A percentile compares a stretch with the other conserved stretches of the same genome.
phyloP scores from a whole-genome alignment of 345 rosid genomes.

The Salix koriyanagi region DNA sequence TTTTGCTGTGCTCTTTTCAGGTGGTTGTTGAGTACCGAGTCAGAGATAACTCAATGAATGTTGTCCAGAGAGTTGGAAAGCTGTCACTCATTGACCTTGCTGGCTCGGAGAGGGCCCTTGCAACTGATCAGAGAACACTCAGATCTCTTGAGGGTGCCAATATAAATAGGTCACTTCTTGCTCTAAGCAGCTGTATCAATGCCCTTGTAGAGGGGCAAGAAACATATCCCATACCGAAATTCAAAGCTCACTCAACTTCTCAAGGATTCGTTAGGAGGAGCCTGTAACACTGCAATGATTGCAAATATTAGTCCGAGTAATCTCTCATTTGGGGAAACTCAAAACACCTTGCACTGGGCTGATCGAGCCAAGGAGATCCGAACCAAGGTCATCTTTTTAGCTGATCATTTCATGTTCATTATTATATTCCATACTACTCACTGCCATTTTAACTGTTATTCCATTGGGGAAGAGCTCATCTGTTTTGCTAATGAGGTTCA shows the following conservation, averaged over 20 bases:
- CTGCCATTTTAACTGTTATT: background rate
- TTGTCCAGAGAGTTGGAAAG: constrained; percentile 63
- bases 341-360: constrained; percentile 96
- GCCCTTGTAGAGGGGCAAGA: constrained; percentile 95
- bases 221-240: constrained; percentile 86
- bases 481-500: no score
- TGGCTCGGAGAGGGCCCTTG: constrained; percentile 95
- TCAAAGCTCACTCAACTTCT: constrained; percentile 96
- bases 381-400: constrained; percentile 41
- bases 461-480: background rate
- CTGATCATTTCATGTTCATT: background rate
- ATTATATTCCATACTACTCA: background rate
- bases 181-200: constrained; percentile 88
- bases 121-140: constrained; percentile 87
- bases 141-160: constrained; percentile 94
- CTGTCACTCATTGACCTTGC: constrained; percentile 94
- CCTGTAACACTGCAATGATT: constrained; percentile 90
- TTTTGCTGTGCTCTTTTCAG: constrained; percentile 27
- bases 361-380: constrained; percentile 89
- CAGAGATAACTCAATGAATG: constrained; percentile 64
- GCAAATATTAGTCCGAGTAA: constrained; percentile 93
- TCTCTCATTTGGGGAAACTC: constrained; percentile 84
- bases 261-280: constrained; percentile 88
- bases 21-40: constrained; percentile 72
- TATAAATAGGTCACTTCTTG: constrained; percentile 88